A percentile compares a stretch with the other conserved stretches of the same genome.
phyloP scores from a whole-genome alignment of 345 rosid genomes.

The Corchorus capsularis region DNA sequence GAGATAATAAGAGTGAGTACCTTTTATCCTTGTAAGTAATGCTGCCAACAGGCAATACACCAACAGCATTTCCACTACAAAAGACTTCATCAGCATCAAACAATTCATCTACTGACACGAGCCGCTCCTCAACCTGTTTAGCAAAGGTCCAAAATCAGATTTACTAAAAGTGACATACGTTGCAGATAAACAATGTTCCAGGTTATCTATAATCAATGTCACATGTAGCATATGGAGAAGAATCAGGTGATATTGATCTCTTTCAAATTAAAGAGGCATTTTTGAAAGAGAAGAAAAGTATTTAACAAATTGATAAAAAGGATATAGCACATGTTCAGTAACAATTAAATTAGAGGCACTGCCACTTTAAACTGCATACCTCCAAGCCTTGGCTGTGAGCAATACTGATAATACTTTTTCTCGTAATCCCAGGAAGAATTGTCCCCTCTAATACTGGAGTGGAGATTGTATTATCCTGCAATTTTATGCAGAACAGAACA shows the following conservation, averaged over 20 bases:
- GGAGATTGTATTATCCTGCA: conserved; percentile 31
- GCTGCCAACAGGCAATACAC: conserved; percentile 33
- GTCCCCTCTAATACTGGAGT: conserved; percentile 36
- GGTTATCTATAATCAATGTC: not conserved
- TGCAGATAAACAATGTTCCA: not conserved
- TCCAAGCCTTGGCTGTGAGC: conserved; percentile 29
- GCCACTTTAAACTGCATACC: conserved; percentile 22
- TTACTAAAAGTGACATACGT: not conserved
- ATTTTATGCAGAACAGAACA: not conserved
- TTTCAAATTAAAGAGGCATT: not conserved
- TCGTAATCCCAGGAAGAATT: conserved; percentile 35
- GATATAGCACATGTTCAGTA: not conserved
- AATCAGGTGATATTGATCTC: not conserved
- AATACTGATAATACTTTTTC: conserved; percentile 35
- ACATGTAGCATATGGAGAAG: not conserved
- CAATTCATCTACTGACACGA: conserved; percentile 36
- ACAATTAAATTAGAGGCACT: not conserved
- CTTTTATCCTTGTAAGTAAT: conserved; percentile 31
- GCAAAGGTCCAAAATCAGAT: conserved; percentile 1
- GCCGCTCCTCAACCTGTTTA: conserved; percentile 38
- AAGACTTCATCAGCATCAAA: conserved; percentile 39
- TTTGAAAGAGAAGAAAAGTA: not conserved
- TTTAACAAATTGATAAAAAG: not conserved
- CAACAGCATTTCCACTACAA: conserved; percentile 30
- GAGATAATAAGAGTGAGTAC: conserved; percentile 4